These are phyloP conservation scores for Claviceps pazoutovae DNA, from an alignment of 2,329 filamentous ascomycete genomes.

Conservation along the genomic window DNA sequence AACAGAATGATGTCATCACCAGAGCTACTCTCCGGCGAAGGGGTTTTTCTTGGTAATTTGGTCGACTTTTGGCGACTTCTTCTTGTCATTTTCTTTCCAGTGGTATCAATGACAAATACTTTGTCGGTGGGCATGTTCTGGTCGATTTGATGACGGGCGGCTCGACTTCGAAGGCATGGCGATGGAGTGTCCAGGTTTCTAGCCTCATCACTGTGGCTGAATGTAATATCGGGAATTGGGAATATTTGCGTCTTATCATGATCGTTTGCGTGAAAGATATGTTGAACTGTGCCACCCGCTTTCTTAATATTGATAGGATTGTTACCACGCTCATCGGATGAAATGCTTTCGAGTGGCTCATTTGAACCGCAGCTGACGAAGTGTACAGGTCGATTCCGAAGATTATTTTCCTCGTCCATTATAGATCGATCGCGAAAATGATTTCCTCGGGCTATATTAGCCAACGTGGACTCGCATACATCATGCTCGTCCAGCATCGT, in stretches of 20 bases:
- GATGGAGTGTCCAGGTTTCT: background rate
- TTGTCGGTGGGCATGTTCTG: background rate
- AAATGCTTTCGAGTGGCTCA: conserved; percentile 29
- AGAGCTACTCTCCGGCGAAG: conserved; percentile 25
- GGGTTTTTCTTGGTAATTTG: conserved; percentile 9
- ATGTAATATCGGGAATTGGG: background rate
- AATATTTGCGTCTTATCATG: background rate
- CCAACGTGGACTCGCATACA: conserved; percentile 16
- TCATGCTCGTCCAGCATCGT: background rate
- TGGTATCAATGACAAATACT: conserved; percentile 25
- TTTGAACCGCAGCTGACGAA: conserved; percentile 41
- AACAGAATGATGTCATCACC: conserved; percentile 59
- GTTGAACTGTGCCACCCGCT: background rate
- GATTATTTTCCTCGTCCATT: conserved; percentile 25
- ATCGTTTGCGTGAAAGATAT: background rate
- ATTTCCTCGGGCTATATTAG: conserved; percentile 37
- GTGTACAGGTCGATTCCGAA: conserved; percentile 34
- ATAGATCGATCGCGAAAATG: conserved; percentile 27
- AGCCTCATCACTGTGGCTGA: background rate
- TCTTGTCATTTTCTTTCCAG: conserved; percentile 12
- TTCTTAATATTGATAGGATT: conserved; percentile 1
- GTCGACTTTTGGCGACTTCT: background rate
- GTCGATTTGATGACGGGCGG: background rate
- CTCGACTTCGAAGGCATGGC: background rate
- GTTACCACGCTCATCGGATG: background rate